A percentile compares a stretch with the other conserved stretches of the same genome.
phyloP scores from a whole-genome alignment of 1,284 basidiomycete genomes.

The Puccinia horiana region DNA sequence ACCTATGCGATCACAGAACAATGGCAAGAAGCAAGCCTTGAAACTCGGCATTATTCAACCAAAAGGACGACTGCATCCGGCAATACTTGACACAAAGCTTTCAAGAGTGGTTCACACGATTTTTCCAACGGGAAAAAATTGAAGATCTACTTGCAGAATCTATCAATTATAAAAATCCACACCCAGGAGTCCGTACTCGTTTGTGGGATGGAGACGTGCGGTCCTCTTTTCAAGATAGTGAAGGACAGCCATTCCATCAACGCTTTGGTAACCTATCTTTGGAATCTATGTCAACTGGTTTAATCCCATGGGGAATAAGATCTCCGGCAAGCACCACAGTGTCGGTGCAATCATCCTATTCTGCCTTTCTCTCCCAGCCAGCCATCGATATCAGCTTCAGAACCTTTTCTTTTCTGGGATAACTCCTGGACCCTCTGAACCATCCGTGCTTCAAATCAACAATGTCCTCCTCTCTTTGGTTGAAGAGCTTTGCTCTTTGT shows the following conservation, averaged over 20 bases:
- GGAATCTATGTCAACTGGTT: constrained; percentile 42
- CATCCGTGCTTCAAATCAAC: constrained; percentile 33
- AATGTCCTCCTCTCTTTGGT: constrained; percentile 10
- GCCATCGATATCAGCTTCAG: constrained; percentile 32
- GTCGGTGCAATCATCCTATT: constrained; percentile 32
- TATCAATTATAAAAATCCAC: not conserved
- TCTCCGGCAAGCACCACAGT: constrained; percentile 27
- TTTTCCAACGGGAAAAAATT: constrained; percentile 27
- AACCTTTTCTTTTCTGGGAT: constrained; percentile 36
- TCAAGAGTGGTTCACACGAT: constrained; percentile 7
- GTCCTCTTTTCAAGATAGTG: not conserved
- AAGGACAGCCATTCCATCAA: constrained; percentile 2
- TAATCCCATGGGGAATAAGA: constrained; percentile 29
- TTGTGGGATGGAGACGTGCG: constrained; percentile 30
- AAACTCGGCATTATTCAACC: not conserved
- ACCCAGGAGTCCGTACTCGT: not conserved
- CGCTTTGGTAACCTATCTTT: constrained; percentile 33
- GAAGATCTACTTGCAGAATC: constrained; percentile 1
- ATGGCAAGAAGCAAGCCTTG: not conserved
- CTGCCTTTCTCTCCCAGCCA: constrained; percentile 27
- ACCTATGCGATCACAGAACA: constrained; percentile 2
- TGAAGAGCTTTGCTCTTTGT: constrained; percentile 5
- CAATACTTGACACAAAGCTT: constrained; percentile 43
- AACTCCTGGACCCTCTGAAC: constrained; percentile 37
- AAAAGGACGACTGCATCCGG: not conserved